Base-by-base conservation (phyloP, 441 rosid species). In the Euphorbia celastroides region DNA sequence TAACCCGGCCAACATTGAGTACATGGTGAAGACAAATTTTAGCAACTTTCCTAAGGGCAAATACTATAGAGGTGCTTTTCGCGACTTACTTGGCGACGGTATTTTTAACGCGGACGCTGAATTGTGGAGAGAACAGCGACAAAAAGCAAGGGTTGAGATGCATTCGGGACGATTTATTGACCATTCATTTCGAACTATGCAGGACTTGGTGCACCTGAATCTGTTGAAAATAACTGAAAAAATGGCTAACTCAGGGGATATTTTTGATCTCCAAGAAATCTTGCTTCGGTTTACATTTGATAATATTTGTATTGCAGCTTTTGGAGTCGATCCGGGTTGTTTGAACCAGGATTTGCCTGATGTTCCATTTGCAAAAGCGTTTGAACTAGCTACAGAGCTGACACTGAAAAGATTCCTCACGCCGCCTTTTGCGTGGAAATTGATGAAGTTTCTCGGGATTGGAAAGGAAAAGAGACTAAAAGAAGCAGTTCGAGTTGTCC, bases 321-420 rank as follows among this genome's bases (percentile, higher is more conserved):
- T 88, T 0, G 97, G 96, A 4, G 72, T 87, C 27, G 88, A 88
- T 76, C 85, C 93, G 0, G 96, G 88, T 5, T 85, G 90, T 67
- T 77, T 88, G 73, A 80, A 79, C 34, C 66, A 74, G 64, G 84
- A 82, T 69, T 80, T 85, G 23, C 89, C 88, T 3, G 70, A 80
- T 9, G 83, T 86, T 72, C 89, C 84, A 28, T 91, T 91, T 25
- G 89, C 90, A 16, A 87, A 79, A 70, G 90, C 96, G 4, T 91
- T 88, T 42, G 93, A 91, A 79, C 83, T 81, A 72, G 92, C 97
- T 22, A 87, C 93, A 5, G 90, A 88, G 67, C 60, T 83, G 38
- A 82, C 85, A 41, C 31, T 88, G 63, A 69, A 68, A 59, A 77
- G 93, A 69, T 87, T 88, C 72, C 65, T 87, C 82, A 27, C 78